Evolutionary conservation across 371 early-diverging fungal species (phyloP).

Genomic region (Mucor irregularis): DNA sequence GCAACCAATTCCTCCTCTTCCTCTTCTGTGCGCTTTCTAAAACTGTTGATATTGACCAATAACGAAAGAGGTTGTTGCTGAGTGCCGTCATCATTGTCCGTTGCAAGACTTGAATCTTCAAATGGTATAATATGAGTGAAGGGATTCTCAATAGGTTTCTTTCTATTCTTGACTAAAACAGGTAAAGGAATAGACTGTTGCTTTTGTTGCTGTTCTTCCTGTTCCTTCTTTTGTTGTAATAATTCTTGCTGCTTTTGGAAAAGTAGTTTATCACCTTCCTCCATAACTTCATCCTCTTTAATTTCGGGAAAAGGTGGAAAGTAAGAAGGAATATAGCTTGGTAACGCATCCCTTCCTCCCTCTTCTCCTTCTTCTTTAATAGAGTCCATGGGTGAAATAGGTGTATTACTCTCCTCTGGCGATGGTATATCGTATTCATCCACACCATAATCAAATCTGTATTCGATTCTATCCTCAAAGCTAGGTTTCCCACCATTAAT

Average conservation of each 20-base stretch:
- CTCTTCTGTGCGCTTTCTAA: not conserved
- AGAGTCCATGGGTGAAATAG: no score
- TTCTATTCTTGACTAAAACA: conserved; percentile 37
- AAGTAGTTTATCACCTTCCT: conserved; percentile 8
- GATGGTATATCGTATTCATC: conserved; percentile 14
- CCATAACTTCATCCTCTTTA: conserved; percentile 28
- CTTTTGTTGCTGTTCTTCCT: conserved; percentile 7
- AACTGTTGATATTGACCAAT: not conserved
- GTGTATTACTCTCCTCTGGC: not conserved
- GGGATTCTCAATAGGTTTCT: conserved; percentile 52
- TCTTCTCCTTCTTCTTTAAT: no score
- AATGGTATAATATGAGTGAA: conserved; percentile 56
- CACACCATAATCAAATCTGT: conserved; percentile 12
- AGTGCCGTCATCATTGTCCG: conserved; percentile 10
- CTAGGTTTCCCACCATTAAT: conserved; percentile 16
- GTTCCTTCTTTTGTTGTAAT: conserved; percentile 10
- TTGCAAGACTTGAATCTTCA: conserved; percentile 44
- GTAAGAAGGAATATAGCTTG: conserved; percentile 42
- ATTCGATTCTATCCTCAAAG: conserved; percentile 20
- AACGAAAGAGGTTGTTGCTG: conserved; percentile 10
- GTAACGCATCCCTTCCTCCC: not conserved
- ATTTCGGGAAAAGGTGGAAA: conserved; percentile 47
- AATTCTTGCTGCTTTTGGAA: conserved; percentile 8
- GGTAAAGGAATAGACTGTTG: conserved; percentile 26
- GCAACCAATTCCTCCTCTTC: not conserved